These are phyloP conservation scores for Cardamine resedifolia DNA, from an alignment of 345 rosid species.

Conservation along the genomic window DNA sequence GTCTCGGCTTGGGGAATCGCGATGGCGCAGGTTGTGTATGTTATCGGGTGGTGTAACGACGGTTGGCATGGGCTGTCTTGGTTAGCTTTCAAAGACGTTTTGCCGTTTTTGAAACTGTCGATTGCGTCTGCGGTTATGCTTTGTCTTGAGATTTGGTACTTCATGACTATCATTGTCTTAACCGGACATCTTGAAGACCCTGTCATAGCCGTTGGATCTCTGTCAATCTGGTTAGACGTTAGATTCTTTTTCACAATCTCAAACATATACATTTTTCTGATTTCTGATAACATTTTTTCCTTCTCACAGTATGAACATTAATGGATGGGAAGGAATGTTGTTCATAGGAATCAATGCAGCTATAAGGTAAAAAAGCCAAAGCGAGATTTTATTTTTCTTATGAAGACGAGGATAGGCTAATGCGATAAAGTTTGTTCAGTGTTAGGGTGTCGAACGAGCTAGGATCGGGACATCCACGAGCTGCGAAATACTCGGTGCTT, in stretches of 20 bases:
- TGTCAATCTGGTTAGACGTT: slow-evolving; percentile 71
- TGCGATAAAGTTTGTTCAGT: slow-evolving; percentile 34
- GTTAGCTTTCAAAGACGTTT: slow-evolving; percentile 79
- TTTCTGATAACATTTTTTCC: neutral
- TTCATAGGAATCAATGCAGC: slow-evolving; percentile 94
- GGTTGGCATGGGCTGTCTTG: slow-evolving; percentile 85
- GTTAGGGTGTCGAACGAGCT: slow-evolving; percentile 90
- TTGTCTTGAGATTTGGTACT: slow-evolving; percentile 98
- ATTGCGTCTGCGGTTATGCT: slow-evolving; percentile 95
- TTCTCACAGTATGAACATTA: slow-evolving; percentile 84
- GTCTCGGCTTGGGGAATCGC: slow-evolving; percentile 75
- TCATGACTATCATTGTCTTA: slow-evolving; percentile 89
- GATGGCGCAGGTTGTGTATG: slow-evolving; percentile 67
- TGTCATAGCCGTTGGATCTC: slow-evolving; percentile 82
- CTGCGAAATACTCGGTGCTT: slow-evolving; percentile 73
- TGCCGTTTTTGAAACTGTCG: slow-evolving; percentile 79
- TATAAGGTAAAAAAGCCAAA: slow-evolving; percentile 52
- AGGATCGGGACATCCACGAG: slow-evolving; percentile 86
- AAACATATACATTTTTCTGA: neutral
- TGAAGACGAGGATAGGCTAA: neutral
- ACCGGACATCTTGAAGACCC: slow-evolving; percentile 94
- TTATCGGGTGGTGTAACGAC: slow-evolving; percentile 84
- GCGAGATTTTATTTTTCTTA: neutral
- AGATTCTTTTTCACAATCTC: neutral
- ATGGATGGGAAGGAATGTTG: slow-evolving; percentile 98